Evolutionary conservation across 1,284 basidiomycete genomes (phyloP), one percentile per base, ranked within the genome.

Genomic region (Pascua sp.): DNA sequence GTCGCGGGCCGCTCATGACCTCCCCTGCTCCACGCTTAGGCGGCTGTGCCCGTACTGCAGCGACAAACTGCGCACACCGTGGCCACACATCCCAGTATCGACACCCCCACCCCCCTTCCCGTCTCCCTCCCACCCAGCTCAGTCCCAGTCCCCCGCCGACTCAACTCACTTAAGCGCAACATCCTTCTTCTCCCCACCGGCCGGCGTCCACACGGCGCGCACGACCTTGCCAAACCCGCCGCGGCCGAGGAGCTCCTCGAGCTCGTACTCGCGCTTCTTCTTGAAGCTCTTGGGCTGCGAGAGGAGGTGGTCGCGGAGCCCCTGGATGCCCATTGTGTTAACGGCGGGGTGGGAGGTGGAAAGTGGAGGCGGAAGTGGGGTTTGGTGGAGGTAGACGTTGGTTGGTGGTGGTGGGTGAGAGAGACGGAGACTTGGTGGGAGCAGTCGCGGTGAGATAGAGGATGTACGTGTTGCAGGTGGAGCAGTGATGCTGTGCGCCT

Each of bases 211-310:
- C 81, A 80, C 72, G 7, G 80, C 80, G 32, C 72, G 68, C 3
- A 91, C 81, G 50, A 94, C 91, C 73, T 90, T 89, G 42, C 91
- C 91, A 75, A 93, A 94, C 0, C 88, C 86, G 4, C 91, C 91
- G 44, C 82, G 82, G 7, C 91, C 91, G 2, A 94, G 79, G n/a
- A 74, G 51, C 51, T 72, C 67, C 47, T 72, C 60, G 17, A 78
- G 59, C 17, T 49, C 51, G 57, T 76, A 76, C 56, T 83, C 78
- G 71, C 86, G 88, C 80, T 92, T 93, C 82, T 92, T 92, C 67
- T 77, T 78, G 71, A 90, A 92, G 56, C 87, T 90, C 0, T 88
- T 81, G 1, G 91, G 91, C 69, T 93, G 90, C 0, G 86, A 83
- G 11, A 92, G 81, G 46, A 93, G 55, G 36, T 68, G 66, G 59